Evolutionary conservation across 2,329 filamentous ascomycete species (phyloP).

Genomic region (Elsinoe fawcettii): DNA sequence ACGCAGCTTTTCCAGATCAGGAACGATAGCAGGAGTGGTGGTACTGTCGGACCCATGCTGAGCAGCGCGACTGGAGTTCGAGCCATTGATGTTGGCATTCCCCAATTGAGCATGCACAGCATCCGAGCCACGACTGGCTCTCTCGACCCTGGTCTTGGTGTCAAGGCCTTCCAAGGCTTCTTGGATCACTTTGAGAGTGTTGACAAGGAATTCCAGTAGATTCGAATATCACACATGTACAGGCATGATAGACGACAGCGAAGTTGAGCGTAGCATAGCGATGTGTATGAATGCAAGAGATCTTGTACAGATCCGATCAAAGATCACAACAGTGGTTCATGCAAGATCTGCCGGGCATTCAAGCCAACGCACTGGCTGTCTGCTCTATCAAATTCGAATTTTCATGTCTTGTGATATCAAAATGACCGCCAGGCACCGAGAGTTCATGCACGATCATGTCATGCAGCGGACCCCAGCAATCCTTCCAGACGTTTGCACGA

Average conservation of each 20-base stretch:
- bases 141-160: constrained; percentile 78
- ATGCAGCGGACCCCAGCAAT: neutral
- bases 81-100: constrained; percentile 79
- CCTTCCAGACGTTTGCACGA: neutral
- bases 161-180: constrained; percentile 83
- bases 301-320: neutral
- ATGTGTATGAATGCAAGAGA: constrained; percentile 8
- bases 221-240: neutral
- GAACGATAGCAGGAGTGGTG: constrained; percentile 81
- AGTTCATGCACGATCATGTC: constrained; percentile 8
- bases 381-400: neutral
- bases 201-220: constrained; percentile 64
- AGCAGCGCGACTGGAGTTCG: constrained; percentile 72
- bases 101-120: constrained; percentile 90
- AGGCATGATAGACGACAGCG: neutral
- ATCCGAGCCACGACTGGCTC: constrained; percentile 82
- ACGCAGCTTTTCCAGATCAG: constrained; percentile 91
- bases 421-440: constrained; percentile 1
- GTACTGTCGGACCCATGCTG: constrained; percentile 91
- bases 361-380: neutral
- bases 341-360: neutral
- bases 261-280: neutral
- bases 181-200: constrained; percentile 79
- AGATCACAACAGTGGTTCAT: neutral
- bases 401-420: neutral